Percentiles rank a stretch among this genome's conserved stretches.
Evolutionary conservation across 208 protist genomes (phyloP).

Genomic region (Strigomonas culicis): DNA sequence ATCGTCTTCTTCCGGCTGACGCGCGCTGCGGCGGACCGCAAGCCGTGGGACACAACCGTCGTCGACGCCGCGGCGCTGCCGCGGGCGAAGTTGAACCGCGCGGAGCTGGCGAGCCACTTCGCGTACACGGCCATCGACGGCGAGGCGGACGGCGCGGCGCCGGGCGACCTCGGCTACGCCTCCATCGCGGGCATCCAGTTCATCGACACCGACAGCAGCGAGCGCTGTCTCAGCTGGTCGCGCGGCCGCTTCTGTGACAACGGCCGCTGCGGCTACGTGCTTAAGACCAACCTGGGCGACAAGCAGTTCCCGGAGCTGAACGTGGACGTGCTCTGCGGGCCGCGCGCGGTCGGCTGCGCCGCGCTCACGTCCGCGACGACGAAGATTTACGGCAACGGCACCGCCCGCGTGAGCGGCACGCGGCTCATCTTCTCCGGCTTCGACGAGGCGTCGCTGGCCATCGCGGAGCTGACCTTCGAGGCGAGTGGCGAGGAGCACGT

Average conservation of each 20-base stretch:
- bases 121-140: constrained; percentile 49
- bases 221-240: constrained; percentile 43
- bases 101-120: constrained; percentile 63
- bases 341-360: constrained; percentile 48
- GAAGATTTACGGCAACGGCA: constrained; percentile 50
- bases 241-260: constrained; percentile 82
- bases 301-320: constrained; percentile 40
- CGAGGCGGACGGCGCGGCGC: constrained; percentile 3
- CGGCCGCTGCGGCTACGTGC: constrained; percentile 78
- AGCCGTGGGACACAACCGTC: constrained; percentile 63
- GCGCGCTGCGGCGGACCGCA: constrained; percentile 17
- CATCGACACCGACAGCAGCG: constrained; percentile 55
- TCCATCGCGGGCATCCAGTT: constrained; percentile 67
- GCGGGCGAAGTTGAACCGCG: constrained; percentile 21
- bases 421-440: constrained; percentile 67
- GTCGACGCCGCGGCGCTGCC: constrained; percentile 22
- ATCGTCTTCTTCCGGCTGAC: constrained; percentile 82
- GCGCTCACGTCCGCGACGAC: constrained; percentile 37
- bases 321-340: constrained; percentile 70
- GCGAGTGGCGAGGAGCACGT: constrained; percentile 46
- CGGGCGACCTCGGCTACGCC: constrained; percentile 37
- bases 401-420: constrained; percentile 38
- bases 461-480: constrained; percentile 72
- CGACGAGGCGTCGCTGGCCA: constrained; percentile 60
- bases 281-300: constrained; percentile 54